Conservation (phyloP, 208 protist species). For the Spironucleus salmonicida region DNA sequence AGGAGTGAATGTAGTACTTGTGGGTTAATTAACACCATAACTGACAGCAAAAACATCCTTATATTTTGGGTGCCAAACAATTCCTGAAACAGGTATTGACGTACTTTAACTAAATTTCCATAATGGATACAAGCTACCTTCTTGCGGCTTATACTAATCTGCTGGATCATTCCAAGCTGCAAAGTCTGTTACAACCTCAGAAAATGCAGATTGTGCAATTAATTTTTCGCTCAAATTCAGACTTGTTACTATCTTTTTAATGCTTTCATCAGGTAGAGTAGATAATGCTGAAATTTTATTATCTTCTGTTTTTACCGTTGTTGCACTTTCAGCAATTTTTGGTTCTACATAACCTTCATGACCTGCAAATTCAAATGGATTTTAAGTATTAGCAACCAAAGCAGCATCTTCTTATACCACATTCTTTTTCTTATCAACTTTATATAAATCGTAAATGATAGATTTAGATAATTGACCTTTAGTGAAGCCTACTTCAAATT, state of each 20-base stretch:
- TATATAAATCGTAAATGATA: slow-evolving; percentile 29
- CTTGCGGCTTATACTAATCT: background rate
- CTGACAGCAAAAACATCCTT: slow-evolving; percentile 13
- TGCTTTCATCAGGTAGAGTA: background rate
- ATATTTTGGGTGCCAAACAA: slow-evolving; percentile 4
- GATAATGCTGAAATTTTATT: slow-evolving; percentile 10
- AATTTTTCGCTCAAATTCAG: background rate
- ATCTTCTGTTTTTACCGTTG: background rate
- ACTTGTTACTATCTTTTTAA: background rate
- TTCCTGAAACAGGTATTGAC: background rate
- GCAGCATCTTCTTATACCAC: background rate
- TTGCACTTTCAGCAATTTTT: background rate
- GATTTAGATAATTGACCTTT: background rate
- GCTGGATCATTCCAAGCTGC: background rate
- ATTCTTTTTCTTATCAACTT: background rate
- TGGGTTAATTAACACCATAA: background rate
- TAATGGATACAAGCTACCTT: slow-evolving; percentile 10
- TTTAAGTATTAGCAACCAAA: background rate
- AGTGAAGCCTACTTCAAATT: too few relatives aligned
- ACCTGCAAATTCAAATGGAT: slow-evolving; percentile 6
- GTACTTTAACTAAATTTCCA: background rate
- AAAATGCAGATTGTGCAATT: background rate
- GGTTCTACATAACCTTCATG: background rate
- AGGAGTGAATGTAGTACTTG: background rate
- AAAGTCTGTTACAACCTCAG: slow-evolving; percentile 9